These are phyloP conservation scores for Neonectria neomacrospora DNA, from an alignment of 2,329 filamentous ascomycete species.

Conservation along the genomic window DNA sequence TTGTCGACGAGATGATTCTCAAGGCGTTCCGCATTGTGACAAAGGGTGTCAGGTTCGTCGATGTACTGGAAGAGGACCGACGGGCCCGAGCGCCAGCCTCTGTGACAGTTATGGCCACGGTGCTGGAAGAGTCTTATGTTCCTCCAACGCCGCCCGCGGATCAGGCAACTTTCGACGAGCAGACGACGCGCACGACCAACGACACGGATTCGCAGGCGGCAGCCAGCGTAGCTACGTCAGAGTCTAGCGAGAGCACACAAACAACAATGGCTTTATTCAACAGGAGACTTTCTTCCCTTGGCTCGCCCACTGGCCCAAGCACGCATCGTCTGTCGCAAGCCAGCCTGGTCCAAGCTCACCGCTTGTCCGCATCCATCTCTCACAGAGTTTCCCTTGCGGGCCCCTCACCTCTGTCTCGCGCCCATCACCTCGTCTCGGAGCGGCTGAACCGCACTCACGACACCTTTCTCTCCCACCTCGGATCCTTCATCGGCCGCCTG, in stretches of 20 bases:
- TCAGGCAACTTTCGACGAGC: slow-evolving; percentile 59
- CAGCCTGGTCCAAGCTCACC: slow-evolving; percentile 53
- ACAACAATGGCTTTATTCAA: slow-evolving; percentile 50
- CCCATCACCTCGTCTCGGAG: slow-evolving; percentile 83
- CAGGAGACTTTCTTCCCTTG: slow-evolving; percentile 61
- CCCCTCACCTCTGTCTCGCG: slow-evolving; percentile 69
- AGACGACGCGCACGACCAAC: slow-evolving; percentile 45
- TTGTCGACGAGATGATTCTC: slow-evolving; percentile 91
- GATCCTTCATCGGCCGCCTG: slow-evolving; percentile 89
- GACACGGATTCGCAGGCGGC: slow-evolving; percentile 56
- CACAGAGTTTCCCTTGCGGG: slow-evolving; percentile 83
- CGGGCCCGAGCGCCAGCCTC: slow-evolving; percentile 61
- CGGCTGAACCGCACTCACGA: slow-evolving; percentile 85
- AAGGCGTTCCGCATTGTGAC: slow-evolving; percentile 96
- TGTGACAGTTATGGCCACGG: slow-evolving; percentile 69
- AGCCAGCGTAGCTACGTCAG: slow-evolving; percentile 49
- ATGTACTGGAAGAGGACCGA: slow-evolving; percentile 78
- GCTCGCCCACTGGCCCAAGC: slow-evolving; percentile 46
- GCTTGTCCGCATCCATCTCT: slow-evolving; percentile 66
- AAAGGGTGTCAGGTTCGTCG: slow-evolving; percentile 88
- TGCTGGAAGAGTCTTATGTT: slow-evolving; percentile 67
- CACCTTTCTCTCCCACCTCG: slow-evolving; percentile 87
- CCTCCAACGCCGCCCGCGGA: slow-evolving; percentile 74
- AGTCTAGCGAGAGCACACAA: slow-evolving; percentile 52
- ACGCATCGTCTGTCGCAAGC: slow-evolving; percentile 53